Evolutionary conservation across 768 basidiomycete species (phyloP).

Genomic region (Daedaleopsis nitida): DNA sequence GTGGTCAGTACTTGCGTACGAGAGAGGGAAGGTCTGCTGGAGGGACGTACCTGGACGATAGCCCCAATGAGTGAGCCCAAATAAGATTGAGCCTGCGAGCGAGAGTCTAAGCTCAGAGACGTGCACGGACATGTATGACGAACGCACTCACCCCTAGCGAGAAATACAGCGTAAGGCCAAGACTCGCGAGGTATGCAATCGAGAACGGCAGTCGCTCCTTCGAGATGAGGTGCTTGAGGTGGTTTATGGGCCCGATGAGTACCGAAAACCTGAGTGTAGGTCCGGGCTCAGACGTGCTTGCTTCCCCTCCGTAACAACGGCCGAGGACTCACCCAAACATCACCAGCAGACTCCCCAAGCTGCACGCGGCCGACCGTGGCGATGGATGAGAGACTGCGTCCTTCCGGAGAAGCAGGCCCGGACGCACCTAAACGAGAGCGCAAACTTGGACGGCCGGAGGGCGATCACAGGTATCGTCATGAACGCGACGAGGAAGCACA

Average conservation of each 20-base stretch:
- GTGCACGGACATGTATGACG: slow-evolving; percentile 29
- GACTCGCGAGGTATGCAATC: slow-evolving; percentile 76
- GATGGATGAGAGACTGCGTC: too few relatives aligned
- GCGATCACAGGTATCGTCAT: slow-evolving; percentile 74
- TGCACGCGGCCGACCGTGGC: slow-evolving; percentile 30
- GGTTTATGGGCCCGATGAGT: slow-evolving; percentile 89
- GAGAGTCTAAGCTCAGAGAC: slow-evolving; percentile 1
- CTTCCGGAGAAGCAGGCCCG: neutral
- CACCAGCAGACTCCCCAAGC: slow-evolving; percentile 87
- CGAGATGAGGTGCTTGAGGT: slow-evolving; percentile 84
- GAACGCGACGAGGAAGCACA: slow-evolving; percentile 93
- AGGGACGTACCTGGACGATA: slow-evolving; percentile 64
- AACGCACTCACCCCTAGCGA: slow-evolving; percentile 67
- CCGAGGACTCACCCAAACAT: slow-evolving; percentile 80
- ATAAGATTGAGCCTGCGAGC: slow-evolving; percentile 72
- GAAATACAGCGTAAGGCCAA: slow-evolving; percentile 89
- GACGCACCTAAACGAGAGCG: slow-evolving; percentile 41
- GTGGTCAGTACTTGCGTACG: too few relatives aligned
- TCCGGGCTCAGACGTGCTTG: too few relatives aligned
- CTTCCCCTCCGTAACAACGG: too few relatives aligned
- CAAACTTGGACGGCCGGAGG: slow-evolving; percentile 87
- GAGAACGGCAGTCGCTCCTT: slow-evolving; percentile 86
- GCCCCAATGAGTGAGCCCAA: slow-evolving; percentile 84
- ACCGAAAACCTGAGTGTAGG: slow-evolving; percentile 72
- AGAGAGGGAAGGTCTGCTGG: neutral